phyloP scores from a whole-genome alignment of 768 basidiomycete species.

The Galerina marginata region DNA sequence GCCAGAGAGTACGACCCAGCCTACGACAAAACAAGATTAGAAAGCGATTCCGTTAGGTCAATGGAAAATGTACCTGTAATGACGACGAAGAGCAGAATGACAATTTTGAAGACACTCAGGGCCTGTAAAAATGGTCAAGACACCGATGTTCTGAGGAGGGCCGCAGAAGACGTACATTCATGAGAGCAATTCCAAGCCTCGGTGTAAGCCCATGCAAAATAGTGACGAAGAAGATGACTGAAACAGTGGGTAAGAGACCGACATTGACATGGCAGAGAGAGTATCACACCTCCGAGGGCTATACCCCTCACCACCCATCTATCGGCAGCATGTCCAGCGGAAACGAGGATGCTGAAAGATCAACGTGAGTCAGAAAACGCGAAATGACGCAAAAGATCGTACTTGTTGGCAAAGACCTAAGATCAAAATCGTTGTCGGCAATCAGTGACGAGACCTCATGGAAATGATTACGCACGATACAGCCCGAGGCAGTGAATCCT shows the following conservation, averaged over 20 bases:
- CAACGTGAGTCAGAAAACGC: not conserved
- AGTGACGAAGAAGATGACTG: constrained; percentile 57
- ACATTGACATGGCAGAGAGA: not conserved
- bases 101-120: constrained; percentile 58
- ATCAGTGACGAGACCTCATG: not conserved
- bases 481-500: constrained; percentile 43
- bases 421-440: not conserved
- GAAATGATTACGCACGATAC: constrained; percentile 48
- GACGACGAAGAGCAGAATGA: constrained; percentile 59
- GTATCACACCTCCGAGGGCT: constrained; percentile 53
- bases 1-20: constrained; percentile 63
- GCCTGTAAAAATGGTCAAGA: constrained; percentile 38
- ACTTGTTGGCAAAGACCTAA: constrained; percentile 40
- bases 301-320: constrained; percentile 63
- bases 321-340: constrained; percentile 43
- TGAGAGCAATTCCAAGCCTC: constrained; percentile 50
- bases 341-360: constrained; percentile 49
- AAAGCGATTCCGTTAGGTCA: not conserved
- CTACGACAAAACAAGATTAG: constrained; percentile 23
- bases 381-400: not conserved
- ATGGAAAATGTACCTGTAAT: constrained; percentile 40
- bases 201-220: constrained; percentile 59
- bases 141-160: constrained; percentile 15
- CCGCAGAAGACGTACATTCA: constrained; percentile 49
- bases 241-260: not conserved